These are phyloP conservation scores for Trifolium pratense DNA, from an alignment of 306 rosid genomes.

Conservation along the genomic window DNA sequence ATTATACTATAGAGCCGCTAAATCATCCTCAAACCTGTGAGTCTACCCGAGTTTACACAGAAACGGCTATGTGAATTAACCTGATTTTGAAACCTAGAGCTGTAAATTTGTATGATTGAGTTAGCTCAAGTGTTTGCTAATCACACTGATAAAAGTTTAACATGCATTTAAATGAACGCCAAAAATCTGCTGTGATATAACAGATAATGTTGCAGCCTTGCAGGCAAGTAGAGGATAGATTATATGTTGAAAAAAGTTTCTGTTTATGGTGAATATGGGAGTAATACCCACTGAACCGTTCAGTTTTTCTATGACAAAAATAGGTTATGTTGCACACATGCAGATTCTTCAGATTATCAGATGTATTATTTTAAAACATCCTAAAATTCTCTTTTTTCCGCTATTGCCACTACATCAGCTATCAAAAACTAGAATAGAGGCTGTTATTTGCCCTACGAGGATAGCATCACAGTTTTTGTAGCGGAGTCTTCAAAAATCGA, in stretches of 20 bases:
- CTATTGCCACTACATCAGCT: neutral
- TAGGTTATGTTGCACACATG: neutral
- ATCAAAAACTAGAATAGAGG: neutral
- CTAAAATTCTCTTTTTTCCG: neutral
- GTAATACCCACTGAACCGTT: neutral
- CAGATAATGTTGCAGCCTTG: neutral
- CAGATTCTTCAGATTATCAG: neutral
- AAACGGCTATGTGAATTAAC: neutral
- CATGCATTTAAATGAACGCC: neutral
- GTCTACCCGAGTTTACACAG: neutral
- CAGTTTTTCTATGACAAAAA: neutral
- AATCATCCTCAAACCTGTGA: neutral
- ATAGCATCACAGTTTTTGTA: neutral
- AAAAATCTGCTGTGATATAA: neutral
- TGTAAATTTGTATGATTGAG: neutral
- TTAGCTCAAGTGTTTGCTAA: neutral
- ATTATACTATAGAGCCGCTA: neutral
- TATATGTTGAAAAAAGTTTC: too few relatives aligned
- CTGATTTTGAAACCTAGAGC: neutral
- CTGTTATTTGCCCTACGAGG: neutral
- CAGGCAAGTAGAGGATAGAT: neutral
- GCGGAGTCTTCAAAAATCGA: neutral
- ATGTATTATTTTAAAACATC: neutral
- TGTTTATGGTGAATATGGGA: neutral
- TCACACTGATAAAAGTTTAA: neutral